Percentiles rank a stretch among this genome's conserved stretches.
Conservation (phyloP, 371 early-diverging fungal genomes). For the Syncephalastrum contaminatum region DNA sequence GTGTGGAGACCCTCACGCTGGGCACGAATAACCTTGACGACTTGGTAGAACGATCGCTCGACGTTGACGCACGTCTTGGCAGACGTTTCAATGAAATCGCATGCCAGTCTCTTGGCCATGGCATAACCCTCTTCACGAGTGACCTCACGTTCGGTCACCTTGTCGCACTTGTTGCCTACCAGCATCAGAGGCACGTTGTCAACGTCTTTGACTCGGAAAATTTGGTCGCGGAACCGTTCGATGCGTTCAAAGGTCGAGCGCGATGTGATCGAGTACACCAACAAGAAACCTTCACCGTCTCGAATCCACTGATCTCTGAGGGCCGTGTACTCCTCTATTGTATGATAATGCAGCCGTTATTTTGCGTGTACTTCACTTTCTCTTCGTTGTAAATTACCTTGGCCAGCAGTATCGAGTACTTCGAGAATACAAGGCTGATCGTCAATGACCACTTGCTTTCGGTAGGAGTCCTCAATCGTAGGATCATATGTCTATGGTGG, state of each 20-base stretch:
- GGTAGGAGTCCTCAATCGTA: conserved; percentile 96
- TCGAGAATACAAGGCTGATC: conserved; percentile 88
- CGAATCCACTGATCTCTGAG: conserved; percentile 95
- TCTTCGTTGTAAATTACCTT: conserved; percentile 45
- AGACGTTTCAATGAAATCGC: conserved; percentile 76
- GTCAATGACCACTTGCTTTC: conserved; percentile 87
- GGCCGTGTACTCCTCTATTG: conserved; percentile 76
- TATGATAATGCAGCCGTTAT: too few species aligned
- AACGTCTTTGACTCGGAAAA: conserved; percentile 79
- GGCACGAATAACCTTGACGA: conserved; percentile 52
- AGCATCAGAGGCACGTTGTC: conserved; percentile 83
- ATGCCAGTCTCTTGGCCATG: conserved; percentile 23
- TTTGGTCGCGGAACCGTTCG: conserved; percentile 77
- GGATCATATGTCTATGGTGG: conserved; percentile 85
- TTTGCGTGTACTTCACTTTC: conserved; percentile 1
- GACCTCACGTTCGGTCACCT: conserved; percentile 74
- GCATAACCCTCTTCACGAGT: conserved; percentile 56
- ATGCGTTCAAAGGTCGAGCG: conserved; percentile 82
- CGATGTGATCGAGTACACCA: conserved; percentile 85
- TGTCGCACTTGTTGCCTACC: conserved; percentile 91
- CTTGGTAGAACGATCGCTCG: conserved; percentile 60
- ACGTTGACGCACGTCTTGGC: conserved; percentile 82
- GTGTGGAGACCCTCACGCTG: conserved; percentile 15
- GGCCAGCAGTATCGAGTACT: conserved; percentile 91
- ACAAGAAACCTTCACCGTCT: conserved; percentile 88